A percentile compares a stretch with the other conserved stretches of the same genome.
These are phyloP conservation scores for Scorias spongiosa DNA, from an alignment of 2,329 filamentous ascomycete species.

Conservation along the genomic window DNA sequence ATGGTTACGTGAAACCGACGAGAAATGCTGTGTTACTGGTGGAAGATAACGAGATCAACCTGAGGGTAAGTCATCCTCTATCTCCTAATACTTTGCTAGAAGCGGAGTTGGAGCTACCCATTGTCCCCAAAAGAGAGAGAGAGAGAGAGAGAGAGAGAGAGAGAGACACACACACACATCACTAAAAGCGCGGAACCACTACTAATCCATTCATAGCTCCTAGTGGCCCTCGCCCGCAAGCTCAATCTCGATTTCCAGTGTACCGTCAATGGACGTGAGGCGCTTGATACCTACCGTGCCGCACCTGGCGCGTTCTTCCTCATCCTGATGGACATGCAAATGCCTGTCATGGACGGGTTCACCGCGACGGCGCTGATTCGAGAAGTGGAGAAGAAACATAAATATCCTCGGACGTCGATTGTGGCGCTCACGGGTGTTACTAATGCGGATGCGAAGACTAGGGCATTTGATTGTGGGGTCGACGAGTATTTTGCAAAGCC, in stretches of 20 bases:
- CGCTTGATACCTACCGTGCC: constrained; percentile 5
- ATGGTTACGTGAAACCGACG: too few relatives aligned
- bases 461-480: constrained; percentile 15
- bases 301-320: constrained; percentile 2
- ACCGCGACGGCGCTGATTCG: constrained; percentile 17
- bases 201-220: constrained; percentile 2
- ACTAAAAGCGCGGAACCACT: too few relatives aligned
- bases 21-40: constrained; percentile 13
- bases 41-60: constrained; percentile 21
- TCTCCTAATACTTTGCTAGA: too few relatives aligned
- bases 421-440: constrained; percentile 21
- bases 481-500: constrained; percentile 21
- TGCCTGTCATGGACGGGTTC: constrained; percentile 22
- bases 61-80: constrained; percentile 5
- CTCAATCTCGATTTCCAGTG: constrained; percentile 5
- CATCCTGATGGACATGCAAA: constrained; percentile 27
- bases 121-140: too few relatives aligned
- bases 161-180: too few relatives aligned
- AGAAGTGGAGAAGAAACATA: constrained; percentile 10
- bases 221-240: constrained; percentile 12
- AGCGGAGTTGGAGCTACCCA: too few relatives aligned
- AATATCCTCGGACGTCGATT: constrained; percentile 6
- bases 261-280: constrained; percentile 8
- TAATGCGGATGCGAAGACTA: constrained; percentile 9
- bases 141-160: too few relatives aligned